Base-by-base conservation (phyloP, 495 filamentous ascomycete genomes). In the Xylaria palmicola region DNA sequence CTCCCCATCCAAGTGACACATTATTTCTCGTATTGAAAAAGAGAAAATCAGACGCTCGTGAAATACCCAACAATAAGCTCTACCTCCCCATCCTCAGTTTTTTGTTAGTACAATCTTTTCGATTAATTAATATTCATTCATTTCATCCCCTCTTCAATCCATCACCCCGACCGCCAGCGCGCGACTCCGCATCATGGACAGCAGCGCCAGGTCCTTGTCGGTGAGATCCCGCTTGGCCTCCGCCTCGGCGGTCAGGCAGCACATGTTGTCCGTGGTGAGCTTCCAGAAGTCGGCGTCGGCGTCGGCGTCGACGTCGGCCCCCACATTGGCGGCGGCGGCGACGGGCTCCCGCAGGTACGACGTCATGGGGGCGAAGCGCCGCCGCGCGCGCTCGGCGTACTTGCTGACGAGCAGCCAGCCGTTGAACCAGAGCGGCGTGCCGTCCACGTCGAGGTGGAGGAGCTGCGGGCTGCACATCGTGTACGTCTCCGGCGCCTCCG, bases 391-490 rank as follows among this genome's bases (percentile, higher is more conserved):
- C 27, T 63, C 62, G 0, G 37, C 47, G 44, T 62, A 59, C 60
- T 68, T 70, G 58, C 51, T 70, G 24, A 60, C 51, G 19, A 68
- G 59, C 56, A 72, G 44, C 29, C 69, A 58, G 27, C 67, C 69
- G 41, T 66, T 72, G 56, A 65, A 70, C 69, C 69, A 72, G 17
- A 72, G 62, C 17, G 69, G 56, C 17, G 58, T 64, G 24, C 55
- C 65, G 19, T 69, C 43, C 6, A 65, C 56, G 48, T 69, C 70
- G 17, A 65, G 49, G 58, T 73, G 70, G 6, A 69, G 66, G 59
- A 71, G 66, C 19, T 61, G 62, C 19, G 68, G 68, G 49, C 68
- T 67, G 60, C 70, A 73, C 1, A 71, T 62, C 53, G 48, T 56
- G 44, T 60, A 52, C 1, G 29, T 56, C 5, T 47, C 20, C 17